Conservation (phyloP, 83 land plant genomes). For the Picea engelmannii region DNA sequence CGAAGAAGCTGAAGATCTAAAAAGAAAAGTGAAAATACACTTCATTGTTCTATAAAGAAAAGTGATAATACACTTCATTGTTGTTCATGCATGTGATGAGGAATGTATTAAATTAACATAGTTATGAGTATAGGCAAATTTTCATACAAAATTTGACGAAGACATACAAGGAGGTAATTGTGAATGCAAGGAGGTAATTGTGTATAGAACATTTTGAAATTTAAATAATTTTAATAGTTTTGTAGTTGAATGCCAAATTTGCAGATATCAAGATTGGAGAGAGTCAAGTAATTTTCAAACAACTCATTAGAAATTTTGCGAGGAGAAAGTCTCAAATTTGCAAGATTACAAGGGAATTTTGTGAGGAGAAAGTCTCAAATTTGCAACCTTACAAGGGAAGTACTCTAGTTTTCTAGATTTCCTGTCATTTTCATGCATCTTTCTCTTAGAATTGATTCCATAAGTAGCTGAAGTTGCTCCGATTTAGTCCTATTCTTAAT, state of each 20-base stretch:
- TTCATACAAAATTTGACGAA: conserved; percentile 47
- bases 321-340: conserved; percentile 56
- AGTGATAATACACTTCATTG: too few species aligned
- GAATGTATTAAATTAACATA: too few species aligned
- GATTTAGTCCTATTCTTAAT: too few species aligned
- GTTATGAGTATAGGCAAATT: conserved; percentile 48
- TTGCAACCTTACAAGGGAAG: conserved; percentile 63
- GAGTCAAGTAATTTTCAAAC: conserved; percentile 67
- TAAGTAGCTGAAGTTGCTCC: too few species aligned
- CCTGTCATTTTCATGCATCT: background rate
- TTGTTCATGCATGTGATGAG: too few species aligned
- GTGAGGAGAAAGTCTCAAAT: conserved; percentile 23
- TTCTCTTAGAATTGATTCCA: too few species aligned
- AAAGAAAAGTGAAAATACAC: too few species aligned
- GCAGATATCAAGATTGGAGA: background rate
- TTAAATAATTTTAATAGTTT: background rate
- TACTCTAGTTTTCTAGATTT: background rate
- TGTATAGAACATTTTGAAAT: background rate
- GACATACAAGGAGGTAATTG: conserved; percentile 66
- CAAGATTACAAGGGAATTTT: conserved; percentile 58
- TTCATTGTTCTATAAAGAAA: too few species aligned
- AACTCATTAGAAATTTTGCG: conserved; percentile 58
- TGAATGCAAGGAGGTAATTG: conserved; percentile 57
- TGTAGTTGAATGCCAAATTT: background rate
- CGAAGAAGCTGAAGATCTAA: too few species aligned